Base-by-base conservation (phyloP, 768 basidiomycete species). In the Lentinula boryana region DNA sequence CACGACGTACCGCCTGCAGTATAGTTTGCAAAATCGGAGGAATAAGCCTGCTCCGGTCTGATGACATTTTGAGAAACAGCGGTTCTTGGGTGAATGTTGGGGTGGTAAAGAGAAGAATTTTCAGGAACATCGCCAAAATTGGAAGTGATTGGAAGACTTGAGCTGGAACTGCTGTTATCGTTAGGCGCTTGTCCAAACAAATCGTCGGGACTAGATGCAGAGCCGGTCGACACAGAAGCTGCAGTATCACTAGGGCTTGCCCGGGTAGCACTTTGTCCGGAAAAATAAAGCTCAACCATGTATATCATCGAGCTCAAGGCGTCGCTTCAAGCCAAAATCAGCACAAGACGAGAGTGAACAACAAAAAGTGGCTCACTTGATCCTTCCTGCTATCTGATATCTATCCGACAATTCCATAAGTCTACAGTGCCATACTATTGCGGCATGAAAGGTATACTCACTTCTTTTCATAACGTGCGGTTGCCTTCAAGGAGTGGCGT, bases 371-470 rank as follows among this genome's bases (percentile, higher is more conserved):
- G 27, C 55, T 56, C 2, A 43, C 55, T 43, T 56, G 36, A 56
- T 23, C 27, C 55, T 56, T 40, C 55, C 55, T 43, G 55, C 38
- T 18, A 56, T 23, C 27, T 56, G 55, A 44, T 56, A 56, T 40
- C 55, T 56, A 32, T 27, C 15, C n/a, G 23, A 15, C 53, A 12
- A 23, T 10, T 13, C 27, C 6, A 16, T 43, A 7, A 35, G 53
- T 13, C 10, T 38, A 7, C 23, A 38, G 3, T 38, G 36, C 10
- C 12, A n/a, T 2, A 31, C 15, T 33, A 18, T 54, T 23, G 21
- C 21, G 8, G 44, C 6, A 13, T n/a, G 15, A 32, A 13, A 27
- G 7, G 38, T 12, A 40, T 10, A 43, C 55, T 36, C 23, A 56
- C 55, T 27, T 27, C 23, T 56, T 40, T 31, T 56, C 55, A 31